Conservation (phyloP, 441 rosid genomes). For the Gossypium gossypioides region DNA sequence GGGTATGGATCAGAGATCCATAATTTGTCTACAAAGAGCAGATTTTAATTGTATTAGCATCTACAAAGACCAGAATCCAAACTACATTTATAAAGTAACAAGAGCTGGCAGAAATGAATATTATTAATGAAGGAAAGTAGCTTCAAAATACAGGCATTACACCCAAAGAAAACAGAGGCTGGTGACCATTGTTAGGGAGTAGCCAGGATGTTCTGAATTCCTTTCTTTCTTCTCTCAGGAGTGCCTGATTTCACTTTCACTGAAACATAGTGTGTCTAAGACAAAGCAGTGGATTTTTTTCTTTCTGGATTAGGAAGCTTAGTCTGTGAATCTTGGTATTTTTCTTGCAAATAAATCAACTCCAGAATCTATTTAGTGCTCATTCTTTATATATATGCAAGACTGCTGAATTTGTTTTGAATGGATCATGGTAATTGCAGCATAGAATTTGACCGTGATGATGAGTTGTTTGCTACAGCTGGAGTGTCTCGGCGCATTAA, state of each 20-base stretch:
- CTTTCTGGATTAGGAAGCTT: slow-evolving; percentile 1
- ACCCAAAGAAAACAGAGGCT: neutral
- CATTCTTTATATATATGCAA: neutral
- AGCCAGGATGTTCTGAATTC: neutral
- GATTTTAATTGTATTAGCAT: neutral
- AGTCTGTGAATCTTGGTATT: neutral
- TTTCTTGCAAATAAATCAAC: neutral
- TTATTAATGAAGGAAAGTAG: neutral
- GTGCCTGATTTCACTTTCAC: neutral
- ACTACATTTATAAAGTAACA: neutral
- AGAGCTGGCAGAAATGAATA: neutral
- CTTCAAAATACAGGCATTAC: neutral
- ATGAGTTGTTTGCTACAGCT: slow-evolving; percentile 92
- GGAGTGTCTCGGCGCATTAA: slow-evolving; percentile 95
- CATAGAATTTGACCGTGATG: slow-evolving; percentile 95
- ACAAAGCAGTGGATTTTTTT: neutral
- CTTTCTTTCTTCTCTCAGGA: neutral
- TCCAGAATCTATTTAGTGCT: neutral
- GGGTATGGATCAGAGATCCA: neutral
- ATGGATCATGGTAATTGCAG: slow-evolving; percentile 38
- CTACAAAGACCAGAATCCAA: neutral
- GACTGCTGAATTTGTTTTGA: slow-evolving; percentile 10
- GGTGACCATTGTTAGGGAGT: neutral
- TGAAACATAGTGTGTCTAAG: neutral
- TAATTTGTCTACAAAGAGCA: neutral